phyloP scores from a whole-genome alignment of 2,329 filamentous ascomycete species.

The Neonectria coccinea region DNA sequence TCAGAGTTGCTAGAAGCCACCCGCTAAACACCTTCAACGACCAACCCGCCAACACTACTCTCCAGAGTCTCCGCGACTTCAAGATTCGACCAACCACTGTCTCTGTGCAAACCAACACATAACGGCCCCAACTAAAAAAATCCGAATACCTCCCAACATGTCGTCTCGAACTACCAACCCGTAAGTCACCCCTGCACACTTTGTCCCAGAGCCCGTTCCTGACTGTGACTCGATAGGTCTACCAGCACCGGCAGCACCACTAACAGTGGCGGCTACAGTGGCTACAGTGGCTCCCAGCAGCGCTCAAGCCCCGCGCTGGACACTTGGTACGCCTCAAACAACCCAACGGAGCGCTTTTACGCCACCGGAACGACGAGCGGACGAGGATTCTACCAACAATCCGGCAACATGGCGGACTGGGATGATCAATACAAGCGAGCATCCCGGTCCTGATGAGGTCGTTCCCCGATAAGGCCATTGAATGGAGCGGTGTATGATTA shows the following conservation, averaged over 20 bases:
- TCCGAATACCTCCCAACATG: background rate
- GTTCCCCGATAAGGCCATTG: background rate
- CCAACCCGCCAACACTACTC: background rate
- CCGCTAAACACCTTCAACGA: background rate
- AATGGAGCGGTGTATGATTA: conserved; percentile 4
- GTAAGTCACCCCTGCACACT: background rate
- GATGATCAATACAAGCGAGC: conserved; percentile 18
- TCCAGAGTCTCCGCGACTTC: background rate
- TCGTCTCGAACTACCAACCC: background rate
- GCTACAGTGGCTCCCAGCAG: conserved; percentile 12
- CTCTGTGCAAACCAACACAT: background rate
- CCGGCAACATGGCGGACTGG: conserved; percentile 29
- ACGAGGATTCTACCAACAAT: conserved; percentile 20
- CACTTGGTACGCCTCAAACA: conserved; percentile 26
- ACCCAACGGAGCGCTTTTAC: conserved; percentile 31
- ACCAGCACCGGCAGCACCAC: conserved; percentile 16
- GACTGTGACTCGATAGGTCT: background rate
- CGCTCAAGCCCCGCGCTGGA: conserved; percentile 15
- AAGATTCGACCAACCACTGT: background rate
- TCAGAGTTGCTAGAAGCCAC: background rate
- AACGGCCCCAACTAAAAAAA: background rate
- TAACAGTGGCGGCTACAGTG: conserved; percentile 32
- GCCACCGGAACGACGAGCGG: conserved; percentile 31
- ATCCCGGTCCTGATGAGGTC: background rate
- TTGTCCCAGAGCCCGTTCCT: background rate